phyloP scores from a whole-genome alignment of 1,284 basidiomycete genomes.

The Phlebopus sp. region DNA sequence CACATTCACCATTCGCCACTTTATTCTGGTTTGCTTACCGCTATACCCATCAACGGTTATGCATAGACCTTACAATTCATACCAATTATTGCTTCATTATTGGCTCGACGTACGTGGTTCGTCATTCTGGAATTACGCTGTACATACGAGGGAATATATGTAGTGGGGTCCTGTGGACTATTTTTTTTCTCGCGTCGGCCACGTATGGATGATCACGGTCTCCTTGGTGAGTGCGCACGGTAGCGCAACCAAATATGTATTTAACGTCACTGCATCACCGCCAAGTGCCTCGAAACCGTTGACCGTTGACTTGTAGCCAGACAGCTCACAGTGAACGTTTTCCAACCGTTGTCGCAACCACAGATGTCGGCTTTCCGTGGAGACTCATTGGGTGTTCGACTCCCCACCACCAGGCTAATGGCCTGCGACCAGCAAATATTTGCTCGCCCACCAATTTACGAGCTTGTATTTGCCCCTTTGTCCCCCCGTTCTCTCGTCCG shows the following conservation, averaged over 20 bases:
- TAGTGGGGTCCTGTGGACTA: constrained; percentile 16
- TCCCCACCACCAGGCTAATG: no score
- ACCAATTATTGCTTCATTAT: constrained; percentile 8
- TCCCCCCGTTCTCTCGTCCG: constrained; percentile 16
- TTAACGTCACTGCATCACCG: no score
- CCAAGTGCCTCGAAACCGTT: no score
- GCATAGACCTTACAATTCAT: not conserved
- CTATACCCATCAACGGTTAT: constrained; percentile 25
- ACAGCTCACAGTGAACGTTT: no score
- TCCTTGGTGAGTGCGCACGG: no score
- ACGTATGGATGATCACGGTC: no score
- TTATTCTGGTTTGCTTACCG: constrained; percentile 2
- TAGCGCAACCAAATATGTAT: not conserved
- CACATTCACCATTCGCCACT: not conserved
- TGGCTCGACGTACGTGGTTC: constrained; percentile 21
- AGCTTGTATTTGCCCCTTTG: constrained; percentile 16
- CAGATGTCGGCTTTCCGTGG: no score
- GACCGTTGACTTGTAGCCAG: no score
- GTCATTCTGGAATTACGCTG: constrained; percentile 25
- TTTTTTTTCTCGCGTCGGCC: no score
- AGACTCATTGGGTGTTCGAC: no score
- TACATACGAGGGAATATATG: constrained; percentile 22
- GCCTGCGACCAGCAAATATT: constrained; percentile 8
- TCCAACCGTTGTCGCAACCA: no score
- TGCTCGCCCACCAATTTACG: constrained; percentile 20